phyloP scores from a whole-genome alignment of 192 early-diverging fungal genomes.

The Backusella mclennaniae region DNA sequence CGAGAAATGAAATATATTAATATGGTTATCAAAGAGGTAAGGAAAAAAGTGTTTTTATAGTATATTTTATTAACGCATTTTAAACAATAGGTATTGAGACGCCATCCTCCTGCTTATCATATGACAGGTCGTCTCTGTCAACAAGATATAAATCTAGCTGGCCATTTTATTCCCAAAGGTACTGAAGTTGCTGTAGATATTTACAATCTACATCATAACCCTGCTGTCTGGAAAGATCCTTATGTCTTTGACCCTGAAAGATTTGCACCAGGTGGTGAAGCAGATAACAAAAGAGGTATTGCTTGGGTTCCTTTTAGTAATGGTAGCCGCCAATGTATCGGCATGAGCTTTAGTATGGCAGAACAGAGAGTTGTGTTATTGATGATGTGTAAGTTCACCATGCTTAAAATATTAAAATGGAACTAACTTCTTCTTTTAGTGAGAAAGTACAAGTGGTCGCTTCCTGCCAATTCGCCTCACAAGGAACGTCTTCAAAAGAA shows the following conservation, averaged over 20 bases:
- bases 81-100: not conserved
- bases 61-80: not conserved
- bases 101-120: constrained; percentile 6
- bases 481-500: constrained; percentile 10
- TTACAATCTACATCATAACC: constrained; percentile 21
- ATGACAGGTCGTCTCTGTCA: not conserved
- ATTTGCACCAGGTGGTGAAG: constrained; percentile 26
- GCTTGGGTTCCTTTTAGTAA: constrained; percentile 53
- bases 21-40: constrained; percentile 49
- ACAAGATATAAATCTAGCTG: not conserved
- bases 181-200: constrained; percentile 6
- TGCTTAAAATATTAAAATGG: too few species aligned
- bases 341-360: constrained; percentile 54
- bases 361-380: constrained; percentile 57
- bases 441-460: constrained; percentile 10
- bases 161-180: constrained; percentile 6
- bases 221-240: constrained; percentile 25
- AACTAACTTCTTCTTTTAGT: not conserved
- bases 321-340: constrained; percentile 56
- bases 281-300: not conserved
- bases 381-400: constrained; percentile 38
- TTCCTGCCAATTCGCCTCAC: constrained; percentile 14
- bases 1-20: constrained; percentile 52
- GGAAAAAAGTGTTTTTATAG: not conserved
- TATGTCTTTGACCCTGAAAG: constrained; percentile 29